Evolutionary conservation across 2,329 filamentous ascomycete genomes (phyloP), one percentile per base, ranked within the genome.

Genomic region (Talaromyces sp.): DNA sequence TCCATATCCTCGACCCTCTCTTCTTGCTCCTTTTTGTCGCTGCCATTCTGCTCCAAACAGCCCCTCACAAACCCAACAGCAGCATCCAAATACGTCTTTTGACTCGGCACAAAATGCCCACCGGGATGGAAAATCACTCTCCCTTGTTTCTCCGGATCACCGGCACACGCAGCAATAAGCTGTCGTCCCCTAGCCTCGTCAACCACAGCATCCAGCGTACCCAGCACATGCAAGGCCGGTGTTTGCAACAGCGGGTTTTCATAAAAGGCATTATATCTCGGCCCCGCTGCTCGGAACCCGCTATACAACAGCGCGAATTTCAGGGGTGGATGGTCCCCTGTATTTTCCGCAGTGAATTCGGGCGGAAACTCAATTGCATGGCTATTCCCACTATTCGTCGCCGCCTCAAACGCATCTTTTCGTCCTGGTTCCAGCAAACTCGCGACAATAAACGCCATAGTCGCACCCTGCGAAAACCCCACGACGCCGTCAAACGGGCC

Each of bases 51-150:
- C 55, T 80, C 78, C 64, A 85, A 64, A 53, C 76, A 74, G 64
- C 83, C 81, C 67, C 78, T 81, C 54, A 95, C 85, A 70, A 93
- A 96, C 0, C 82, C 85, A 4, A 89, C 86, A 65, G 96, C 76
- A 32, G 88, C 88, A 80, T 88, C 87, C 21, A 88, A 85, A 83
- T 89, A 95, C 66, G 92, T 89, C 78, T 89, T 91, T 66, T 88
- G 86, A 62, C 91, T 86, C 0, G 93, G 93, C 69, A 97, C 84
- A 70, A 96, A 92, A 73, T 98, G 93, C 0, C 93, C 93, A 8
- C 93, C 93, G 1, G 93, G 93, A 75, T 96, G 91, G 67, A 89
- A 85, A 57, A 89, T 80, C 57, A 85, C 80, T 66, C 77, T 82
- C 50, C 75, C 78, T 58, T 81, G 79, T 51, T 71, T 75, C 66